These are phyloP conservation scores for Rhodocollybia butyracea DNA, from an alignment of 768 basidiomycete genomes.

Conservation along the genomic window DNA sequence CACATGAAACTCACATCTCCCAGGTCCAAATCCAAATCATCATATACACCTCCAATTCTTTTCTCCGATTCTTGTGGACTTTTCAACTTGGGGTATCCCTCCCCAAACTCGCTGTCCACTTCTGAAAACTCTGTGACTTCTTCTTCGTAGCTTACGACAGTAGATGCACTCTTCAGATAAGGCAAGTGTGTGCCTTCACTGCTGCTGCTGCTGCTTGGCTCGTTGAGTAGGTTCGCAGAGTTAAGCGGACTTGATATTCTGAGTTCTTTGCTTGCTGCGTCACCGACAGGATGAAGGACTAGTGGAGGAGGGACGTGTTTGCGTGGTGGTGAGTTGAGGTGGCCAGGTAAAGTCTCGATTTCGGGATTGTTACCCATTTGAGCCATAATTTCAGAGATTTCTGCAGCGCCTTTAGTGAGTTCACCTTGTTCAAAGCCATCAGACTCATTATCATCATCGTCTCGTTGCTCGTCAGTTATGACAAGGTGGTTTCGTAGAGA, in stretches of 20 bases:
- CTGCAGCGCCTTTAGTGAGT: conserved; percentile 12
- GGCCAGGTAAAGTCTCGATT: background rate
- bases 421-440: conserved; percentile 36
- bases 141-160: conserved; percentile 12
- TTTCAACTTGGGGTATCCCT: conserved; percentile 27
- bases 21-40: conserved; percentile 49
- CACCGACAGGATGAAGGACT: conserved; percentile 36
- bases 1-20: conserved; percentile 44
- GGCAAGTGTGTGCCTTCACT: conserved; percentile 38
- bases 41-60: conserved; percentile 47
- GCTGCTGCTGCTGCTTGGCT: conserved; percentile 18
- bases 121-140: conserved; percentile 24
- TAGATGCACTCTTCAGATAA: conserved; percentile 37
- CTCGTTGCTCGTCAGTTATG: conserved; percentile 18
- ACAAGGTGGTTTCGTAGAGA: conserved; percentile 34
- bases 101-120: conserved; percentile 42
- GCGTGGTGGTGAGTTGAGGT: background rate
- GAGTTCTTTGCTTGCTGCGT: conserved; percentile 26
- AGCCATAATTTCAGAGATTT: conserved; percentile 32
- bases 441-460: conserved; percentile 27
- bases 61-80: conserved; percentile 40
- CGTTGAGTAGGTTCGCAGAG: background rate
- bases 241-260: conserved; percentile 35
- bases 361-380: conserved; percentile 10
- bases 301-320: conserved; percentile 54